phyloP scores from a whole-genome alignment of 306 rosid genomes.

The Cicer judaicum region DNA sequence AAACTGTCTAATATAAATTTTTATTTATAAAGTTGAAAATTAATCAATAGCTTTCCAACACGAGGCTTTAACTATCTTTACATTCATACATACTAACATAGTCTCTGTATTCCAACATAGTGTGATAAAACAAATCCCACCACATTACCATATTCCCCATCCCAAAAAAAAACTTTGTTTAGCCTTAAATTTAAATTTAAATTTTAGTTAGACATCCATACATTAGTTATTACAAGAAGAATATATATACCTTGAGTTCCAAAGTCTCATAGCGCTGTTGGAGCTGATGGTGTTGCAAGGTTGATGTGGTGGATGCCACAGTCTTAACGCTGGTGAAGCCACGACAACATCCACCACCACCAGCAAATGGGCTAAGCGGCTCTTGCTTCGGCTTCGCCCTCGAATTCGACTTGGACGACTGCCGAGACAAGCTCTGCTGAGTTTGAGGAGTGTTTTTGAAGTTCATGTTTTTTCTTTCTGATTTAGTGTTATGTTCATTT shows the following conservation, averaged over 20 bases:
- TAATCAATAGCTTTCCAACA: no score
- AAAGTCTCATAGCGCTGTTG: slow-evolving; percentile 43
- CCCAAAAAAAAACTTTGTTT: no score
- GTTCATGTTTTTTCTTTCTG: not conserved
- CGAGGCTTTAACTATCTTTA: no score
- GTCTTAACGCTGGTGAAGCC: slow-evolving; percentile 48
- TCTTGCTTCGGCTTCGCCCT: slow-evolving; percentile 20
- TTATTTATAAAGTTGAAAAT: no score
- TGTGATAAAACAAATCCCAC: no score
- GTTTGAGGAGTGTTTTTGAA: slow-evolving; percentile 19
- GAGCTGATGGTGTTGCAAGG: slow-evolving; percentile 34
- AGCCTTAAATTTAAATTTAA: no score
- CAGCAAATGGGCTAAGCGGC: not conserved
- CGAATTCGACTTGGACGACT: slow-evolving; percentile 30
- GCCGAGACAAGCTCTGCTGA: slow-evolving; percentile 35
- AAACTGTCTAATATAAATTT: no score
- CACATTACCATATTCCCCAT: no score
- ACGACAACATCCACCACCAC: slow-evolving; percentile 61
- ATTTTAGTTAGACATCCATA: not conserved
- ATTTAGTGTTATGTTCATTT: slow-evolving; percentile 1
- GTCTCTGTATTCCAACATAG: no score
- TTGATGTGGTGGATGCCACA: slow-evolving; percentile 51
- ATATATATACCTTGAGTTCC: slow-evolving; percentile 52
- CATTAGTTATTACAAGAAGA: not conserved
- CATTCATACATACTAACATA: no score